phyloP scores from a whole-genome alignment of 78 protist species.

The Dictyostelium intermedium region DNA sequence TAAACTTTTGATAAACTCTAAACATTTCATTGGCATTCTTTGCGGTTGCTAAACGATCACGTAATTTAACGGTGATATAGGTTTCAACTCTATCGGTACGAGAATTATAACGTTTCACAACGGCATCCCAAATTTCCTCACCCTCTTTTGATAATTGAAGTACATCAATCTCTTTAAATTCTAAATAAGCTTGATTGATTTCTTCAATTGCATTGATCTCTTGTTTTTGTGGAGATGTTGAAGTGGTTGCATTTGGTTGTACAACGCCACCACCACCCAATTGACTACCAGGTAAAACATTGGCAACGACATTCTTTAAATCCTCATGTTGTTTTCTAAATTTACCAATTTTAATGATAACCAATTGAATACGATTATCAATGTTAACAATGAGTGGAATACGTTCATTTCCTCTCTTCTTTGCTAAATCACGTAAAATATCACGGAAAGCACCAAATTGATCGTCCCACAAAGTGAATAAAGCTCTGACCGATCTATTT shows the following conservation, averaged over 20 bases:
- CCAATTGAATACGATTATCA: constrained; percentile 36
- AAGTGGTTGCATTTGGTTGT: neutral
- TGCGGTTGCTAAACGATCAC: constrained; percentile 92
- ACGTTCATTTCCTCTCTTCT: constrained; percentile 26
- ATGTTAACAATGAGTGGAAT: constrained; percentile 30
- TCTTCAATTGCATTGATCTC: constrained; percentile 81
- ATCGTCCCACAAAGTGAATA: constrained; percentile 81
- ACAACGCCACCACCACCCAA: neutral
- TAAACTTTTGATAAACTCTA: constrained; percentile 90
- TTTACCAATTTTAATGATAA: constrained; percentile 26
- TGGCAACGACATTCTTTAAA: constrained; percentile 62
- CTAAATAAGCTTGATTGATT: constrained; percentile 78
- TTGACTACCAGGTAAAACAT: constrained; percentile 47
- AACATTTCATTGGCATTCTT: constrained; percentile 94
- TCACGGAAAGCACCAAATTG: constrained; percentile 55
- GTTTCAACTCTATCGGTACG: constrained; percentile 90
- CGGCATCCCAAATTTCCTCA: constrained; percentile 78
- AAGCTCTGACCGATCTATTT: neutral
- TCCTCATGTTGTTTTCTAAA: constrained; percentile 88
- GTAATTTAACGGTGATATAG: constrained; percentile 82
- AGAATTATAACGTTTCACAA: constrained; percentile 77
- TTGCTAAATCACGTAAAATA: constrained; percentile 63
- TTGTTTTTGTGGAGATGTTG: neutral
- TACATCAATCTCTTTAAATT: constrained; percentile 70
- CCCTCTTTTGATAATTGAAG: constrained; percentile 75